Base-by-base conservation (phyloP, 345 rosid species). In the Abelmoschus esculentus region DNA sequence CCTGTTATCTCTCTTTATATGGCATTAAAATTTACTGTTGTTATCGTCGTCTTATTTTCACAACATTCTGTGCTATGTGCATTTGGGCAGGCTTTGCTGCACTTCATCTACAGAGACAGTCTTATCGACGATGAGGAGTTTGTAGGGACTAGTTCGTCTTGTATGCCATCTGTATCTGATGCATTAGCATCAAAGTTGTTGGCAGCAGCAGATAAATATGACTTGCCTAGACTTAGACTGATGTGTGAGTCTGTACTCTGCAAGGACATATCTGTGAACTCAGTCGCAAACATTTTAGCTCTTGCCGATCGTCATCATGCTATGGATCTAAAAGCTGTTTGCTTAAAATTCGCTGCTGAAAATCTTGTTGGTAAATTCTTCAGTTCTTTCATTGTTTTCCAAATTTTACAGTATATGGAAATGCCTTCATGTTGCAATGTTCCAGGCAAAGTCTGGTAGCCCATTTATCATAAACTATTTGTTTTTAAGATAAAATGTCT, bases 241-340 rank as follows among this genome's bases (percentile, higher is more conserved):
- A 84, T 89, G 86, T 93, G 97, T 49, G 98, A 93, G 78, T 87
- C 98, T 38, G 86, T 80, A 47, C 87, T 93, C 74, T 93, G 98
- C 86, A 85, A 93, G 80, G 87, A 80, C 78, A 87, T 89, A 69
- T 78, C 96, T 4, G 93, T 90, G 75, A 82, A 84, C 47, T 78
- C 93, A 2, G 98, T 90, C 50, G 84, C 97, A 26, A 80, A 82
- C 72, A 87, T 89, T 31, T 72, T 93, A 67, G 93, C 96, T 31
- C 89, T 89, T 44, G 97, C 96, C 36, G 96, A 93, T 73, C 84
- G 80, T 28, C 83, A 85, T 79, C 80, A 79, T 83, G 97, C 98
- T 62, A 74, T 74, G 70, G 90, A 92, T 63, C 85, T 90, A 59
- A 93, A 93, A 74, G 85, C 88, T 42, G 79, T 90, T 62, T 93